Conservation (phyloP, 352 stramenopile species). For the Globisporangium yorkense region DNA sequence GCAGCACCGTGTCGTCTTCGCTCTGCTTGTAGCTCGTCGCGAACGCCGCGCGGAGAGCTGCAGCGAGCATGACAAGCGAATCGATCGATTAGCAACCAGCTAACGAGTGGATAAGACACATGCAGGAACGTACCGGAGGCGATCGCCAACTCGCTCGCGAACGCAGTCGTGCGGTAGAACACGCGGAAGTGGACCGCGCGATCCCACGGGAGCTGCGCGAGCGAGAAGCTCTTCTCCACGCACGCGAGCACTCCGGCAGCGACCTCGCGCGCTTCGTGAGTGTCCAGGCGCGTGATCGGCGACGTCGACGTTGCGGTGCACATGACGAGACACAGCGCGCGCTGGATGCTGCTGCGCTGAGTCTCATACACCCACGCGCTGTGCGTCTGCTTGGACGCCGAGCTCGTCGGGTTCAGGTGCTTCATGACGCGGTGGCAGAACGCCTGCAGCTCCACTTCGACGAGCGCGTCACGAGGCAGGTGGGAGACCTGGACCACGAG, state of each 20-base stretch:
- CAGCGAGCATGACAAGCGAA: not conserved
- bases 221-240: constrained; percentile 24
- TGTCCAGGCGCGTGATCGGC: constrained; percentile 12
- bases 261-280: constrained; percentile 19
- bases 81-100: not conserved
- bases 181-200: constrained; percentile 61
- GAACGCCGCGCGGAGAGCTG: constrained; percentile 7
- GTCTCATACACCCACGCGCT: constrained; percentile 11
- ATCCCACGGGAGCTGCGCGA: constrained; percentile 49
- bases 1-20: constrained; percentile 12
- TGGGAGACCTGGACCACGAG: constrained; percentile 61
- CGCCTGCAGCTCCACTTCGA: constrained; percentile 74
- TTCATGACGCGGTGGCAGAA: constrained; percentile 64
- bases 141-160: constrained; percentile 47
- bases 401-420: constrained; percentile 29
- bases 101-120: not conserved
- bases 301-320: constrained; percentile 14
- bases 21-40: not conserved
- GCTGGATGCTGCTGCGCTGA: constrained; percentile 33
- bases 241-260: constrained; percentile 12
- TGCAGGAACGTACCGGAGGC: constrained; percentile 19
- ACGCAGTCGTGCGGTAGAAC: constrained; percentile 49
- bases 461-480: constrained; percentile 57
- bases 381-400: not conserved
- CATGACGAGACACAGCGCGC: constrained; percentile 48